Conservation (phyloP, 768 basidiomycete genomes). For the Gloeostereum incarnatum region DNA sequence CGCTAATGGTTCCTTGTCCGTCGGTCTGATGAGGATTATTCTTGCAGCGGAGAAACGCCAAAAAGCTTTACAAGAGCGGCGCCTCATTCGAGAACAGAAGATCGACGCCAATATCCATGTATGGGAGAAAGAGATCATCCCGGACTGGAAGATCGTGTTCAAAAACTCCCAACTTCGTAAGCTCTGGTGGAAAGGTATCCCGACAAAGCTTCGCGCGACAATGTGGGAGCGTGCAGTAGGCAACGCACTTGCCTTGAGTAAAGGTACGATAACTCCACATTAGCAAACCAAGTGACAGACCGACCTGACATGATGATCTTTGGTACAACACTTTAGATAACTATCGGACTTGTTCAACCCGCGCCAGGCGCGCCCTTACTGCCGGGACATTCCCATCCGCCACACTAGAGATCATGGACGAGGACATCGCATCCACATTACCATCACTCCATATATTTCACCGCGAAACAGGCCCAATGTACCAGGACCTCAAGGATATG, state of each 20-base stretch:
- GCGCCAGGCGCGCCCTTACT: constrained; percentile 63
- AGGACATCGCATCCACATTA: constrained; percentile 67
- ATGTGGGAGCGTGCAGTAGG: constrained; percentile 87
- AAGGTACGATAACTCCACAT: constrained; percentile 40
- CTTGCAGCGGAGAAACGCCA: constrained; percentile 60
- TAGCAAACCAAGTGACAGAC: not conserved
- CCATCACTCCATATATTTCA: constrained; percentile 77
- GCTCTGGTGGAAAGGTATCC: constrained; percentile 88
- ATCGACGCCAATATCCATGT: constrained; percentile 60
- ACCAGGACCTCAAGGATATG: constrained; percentile 76
- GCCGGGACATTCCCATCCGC: constrained; percentile 59
- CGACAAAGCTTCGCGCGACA: constrained; percentile 65
- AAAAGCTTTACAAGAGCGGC: constrained; percentile 52
- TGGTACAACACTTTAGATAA: constrained; percentile 44
- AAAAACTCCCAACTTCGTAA: constrained; percentile 55
- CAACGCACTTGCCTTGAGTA: constrained; percentile 72
- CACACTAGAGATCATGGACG: constrained; percentile 55
- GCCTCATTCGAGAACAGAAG: constrained; percentile 51
- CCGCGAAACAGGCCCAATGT: constrained; percentile 66
- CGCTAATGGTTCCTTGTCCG: not conserved
- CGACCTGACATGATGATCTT: constrained; percentile 1
- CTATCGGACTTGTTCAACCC: constrained; percentile 59
- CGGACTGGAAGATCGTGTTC: constrained; percentile 74
- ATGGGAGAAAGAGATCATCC: constrained; percentile 76
- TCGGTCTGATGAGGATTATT: constrained; percentile 5